Base-by-base conservation (phyloP, 306 rosid genomes). In the Cucumis cinereus region DNA sequence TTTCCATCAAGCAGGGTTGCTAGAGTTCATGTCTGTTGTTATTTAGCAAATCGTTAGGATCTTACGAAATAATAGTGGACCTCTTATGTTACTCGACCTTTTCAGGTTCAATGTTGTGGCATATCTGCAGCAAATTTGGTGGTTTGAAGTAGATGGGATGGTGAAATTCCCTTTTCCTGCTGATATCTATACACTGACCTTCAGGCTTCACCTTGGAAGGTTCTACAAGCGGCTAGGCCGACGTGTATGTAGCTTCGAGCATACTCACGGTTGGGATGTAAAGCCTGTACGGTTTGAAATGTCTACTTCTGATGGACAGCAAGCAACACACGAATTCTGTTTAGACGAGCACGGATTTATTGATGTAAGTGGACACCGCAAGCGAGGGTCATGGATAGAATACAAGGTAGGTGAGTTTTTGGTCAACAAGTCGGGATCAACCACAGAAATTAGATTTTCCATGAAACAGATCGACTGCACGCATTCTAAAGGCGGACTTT, bases 391-490 rank as follows among this genome's bases (percentile, higher is more conserved):
- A 82, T 94, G 98, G 96, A 83, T 92, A 63, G 94, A 92, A 82
- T 94, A 92, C 96, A 90, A 90, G 87, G 99, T 94, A 10, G 98
- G 99, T n/a, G 98, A 92, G 74, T 89, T 94, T 82, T 76, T 81
- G 20, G 97, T 90, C 74, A 79, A 63, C 3, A 88, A 87, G 62
- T 76, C 87, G 8, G 88, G 83, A 57, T 90, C 96, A 35, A 85
- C 82, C 30, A 84, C 90, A 0, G 88, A 92, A 88, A 86, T 94
- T 73, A 84, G 86, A 80, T 90, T 90, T 84, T 94, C 98, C 81
- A 92, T 94, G 98, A 94, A 92, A 83, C 99, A 92, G 89, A 92
- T 92, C 15, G 99, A 92, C 78, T 94, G 99, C 72, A 94, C 98
- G 14, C 99, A 90, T 77, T 90, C 96, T 22, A 92, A 94, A 88